Evolutionary conservation across 2,329 filamentous ascomycete genomes (phyloP).

Genomic region (Sporothrix pallida): DNA sequence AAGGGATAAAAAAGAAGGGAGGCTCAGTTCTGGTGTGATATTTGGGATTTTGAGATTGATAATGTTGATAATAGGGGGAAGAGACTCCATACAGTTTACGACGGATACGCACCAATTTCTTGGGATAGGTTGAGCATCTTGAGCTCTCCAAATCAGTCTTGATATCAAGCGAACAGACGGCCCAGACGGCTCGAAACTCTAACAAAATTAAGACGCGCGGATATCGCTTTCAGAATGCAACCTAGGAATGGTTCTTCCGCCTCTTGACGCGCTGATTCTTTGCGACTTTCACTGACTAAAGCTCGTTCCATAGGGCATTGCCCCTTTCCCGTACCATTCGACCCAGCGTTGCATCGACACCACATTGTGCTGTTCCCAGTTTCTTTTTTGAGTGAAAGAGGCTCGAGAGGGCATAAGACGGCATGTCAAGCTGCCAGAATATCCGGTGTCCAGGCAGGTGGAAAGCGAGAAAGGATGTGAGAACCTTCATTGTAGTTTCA

Average conservation of each 20-base stretch:
- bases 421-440: neutral
- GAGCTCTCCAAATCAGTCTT: too few relatives aligned
- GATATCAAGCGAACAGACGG: neutral
- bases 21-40: neutral
- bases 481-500: neutral
- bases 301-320: neutral
- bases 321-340: neutral
- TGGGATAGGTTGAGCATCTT: neutral
- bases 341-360: constrained; percentile 15
- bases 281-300: neutral
- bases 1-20: neutral
- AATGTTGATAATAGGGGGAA: neutral
- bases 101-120: neutral
- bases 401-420: neutral
- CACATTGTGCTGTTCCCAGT: neutral
- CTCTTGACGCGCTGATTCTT: neutral
- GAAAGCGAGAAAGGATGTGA: neutral
- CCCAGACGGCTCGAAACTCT: too few relatives aligned
- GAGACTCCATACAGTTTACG: neutral
- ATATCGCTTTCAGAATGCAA: neutral
- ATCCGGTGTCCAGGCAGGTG: neutral
- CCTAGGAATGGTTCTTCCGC: constrained; percentile 7
- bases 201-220: constrained; percentile 12
- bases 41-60: neutral
- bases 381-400: too few relatives aligned